Evolutionary conservation across 495 filamentous ascomycete genomes (phyloP).

Genomic region (Platismatia glauca): DNA sequence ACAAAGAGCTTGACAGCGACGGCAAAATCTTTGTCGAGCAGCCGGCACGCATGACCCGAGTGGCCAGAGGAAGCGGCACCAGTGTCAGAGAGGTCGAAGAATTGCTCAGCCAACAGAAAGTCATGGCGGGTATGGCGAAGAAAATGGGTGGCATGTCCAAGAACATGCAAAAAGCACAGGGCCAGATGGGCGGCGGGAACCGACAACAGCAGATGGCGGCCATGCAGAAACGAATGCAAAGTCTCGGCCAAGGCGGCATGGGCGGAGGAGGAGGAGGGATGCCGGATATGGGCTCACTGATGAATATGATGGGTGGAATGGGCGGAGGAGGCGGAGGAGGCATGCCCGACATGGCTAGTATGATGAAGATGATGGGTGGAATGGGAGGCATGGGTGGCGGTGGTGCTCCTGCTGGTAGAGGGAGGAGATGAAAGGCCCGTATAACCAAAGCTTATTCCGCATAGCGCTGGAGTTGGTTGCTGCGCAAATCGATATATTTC

Average conservation of each 20-base stretch:
- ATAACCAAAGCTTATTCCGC: background rate
- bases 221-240: slow-evolving; percentile 90
- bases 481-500: no score
- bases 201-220: slow-evolving; percentile 90
- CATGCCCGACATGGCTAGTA: slow-evolving; percentile 34
- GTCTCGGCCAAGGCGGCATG: slow-evolving; percentile 66
- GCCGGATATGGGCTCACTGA: slow-evolving; percentile 51
- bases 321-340: slow-evolving; percentile 42
- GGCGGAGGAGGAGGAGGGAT: slow-evolving; percentile 66
- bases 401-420: slow-evolving; percentile 1
- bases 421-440: background rate
- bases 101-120: slow-evolving; percentile 89
- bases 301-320: slow-evolving; percentile 68
- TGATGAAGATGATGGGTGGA: slow-evolving; percentile 24
- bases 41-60: slow-evolving; percentile 86
- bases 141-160: slow-evolving; percentile 95
- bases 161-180: slow-evolving; percentile 90
- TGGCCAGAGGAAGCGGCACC: slow-evolving; percentile 83
- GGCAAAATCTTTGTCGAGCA: slow-evolving; percentile 90
- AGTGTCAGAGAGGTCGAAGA: slow-evolving; percentile 93
- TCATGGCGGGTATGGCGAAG: slow-evolving; percentile 99
- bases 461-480: slow-evolving; percentile 10
- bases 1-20: slow-evolving; percentile 87
- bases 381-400: slow-evolving; percentile 14
- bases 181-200: slow-evolving; percentile 78